A percentile compares a stretch with the other conserved stretches of the same genome.
phyloP scores from a whole-genome alignment of 257 asterid genomes.

The Nyctanthes arbortristis region DNA sequence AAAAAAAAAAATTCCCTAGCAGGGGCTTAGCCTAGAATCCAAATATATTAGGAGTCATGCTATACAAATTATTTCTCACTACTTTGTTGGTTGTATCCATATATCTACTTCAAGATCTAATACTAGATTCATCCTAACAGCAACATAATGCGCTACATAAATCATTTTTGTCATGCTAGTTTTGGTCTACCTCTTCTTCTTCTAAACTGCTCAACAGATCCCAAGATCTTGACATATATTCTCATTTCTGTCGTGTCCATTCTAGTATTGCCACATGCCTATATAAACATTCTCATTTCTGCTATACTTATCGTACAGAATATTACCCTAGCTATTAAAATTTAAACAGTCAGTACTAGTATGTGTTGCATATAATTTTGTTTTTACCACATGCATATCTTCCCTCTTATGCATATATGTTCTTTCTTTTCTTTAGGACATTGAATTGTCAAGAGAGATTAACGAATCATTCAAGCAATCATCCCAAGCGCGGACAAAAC shows the following conservation, averaged over 20 bases:
- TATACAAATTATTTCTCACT: background rate
- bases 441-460: conserved; percentile 92
- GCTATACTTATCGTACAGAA: background rate
- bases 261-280: background rate
- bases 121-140: background rate
- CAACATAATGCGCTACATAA: too few relatives aligned
- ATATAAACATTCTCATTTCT: background rate
- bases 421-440: conserved; percentile 48
- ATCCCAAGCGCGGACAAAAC: conserved; percentile 96
- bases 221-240: background rate
- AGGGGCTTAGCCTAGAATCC: too few relatives aligned
- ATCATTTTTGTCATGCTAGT: background rate
- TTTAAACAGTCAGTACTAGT: background rate
- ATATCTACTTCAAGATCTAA: background rate
- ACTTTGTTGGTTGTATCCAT: background rate
- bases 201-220: background rate
- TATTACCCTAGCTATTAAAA: background rate
- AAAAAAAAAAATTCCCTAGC: too few relatives aligned
- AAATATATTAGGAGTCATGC: background rate
- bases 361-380: background rate
- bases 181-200: background rate
- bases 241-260: background rate
- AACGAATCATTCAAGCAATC: conserved; percentile 99
- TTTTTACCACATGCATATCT: too few relatives aligned
- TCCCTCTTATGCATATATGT: background rate